A percentile compares a stretch with the other conserved stretches of the same genome.
Conservation (phyloP, 2,329 filamentous ascomycete species). For the Lachnellula suecica region DNA sequence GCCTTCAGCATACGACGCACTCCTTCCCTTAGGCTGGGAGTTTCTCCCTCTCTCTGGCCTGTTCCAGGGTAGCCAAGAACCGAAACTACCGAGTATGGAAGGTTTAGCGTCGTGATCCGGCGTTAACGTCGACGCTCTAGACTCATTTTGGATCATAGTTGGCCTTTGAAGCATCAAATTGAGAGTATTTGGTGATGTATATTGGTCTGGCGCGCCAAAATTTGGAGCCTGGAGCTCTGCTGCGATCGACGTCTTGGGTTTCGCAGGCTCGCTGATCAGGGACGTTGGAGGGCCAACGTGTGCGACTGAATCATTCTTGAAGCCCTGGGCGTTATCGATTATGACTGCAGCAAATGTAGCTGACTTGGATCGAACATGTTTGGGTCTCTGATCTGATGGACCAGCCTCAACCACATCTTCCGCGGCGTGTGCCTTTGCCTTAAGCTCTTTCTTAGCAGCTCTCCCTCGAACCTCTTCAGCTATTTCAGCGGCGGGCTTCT, state of each 20-base stretch:
- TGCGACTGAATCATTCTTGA: constrained; percentile 32
- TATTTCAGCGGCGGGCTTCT: constrained; percentile 53
- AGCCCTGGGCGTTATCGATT: constrained; percentile 36
- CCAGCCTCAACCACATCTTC: constrained; percentile 14
- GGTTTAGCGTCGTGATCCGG: constrained; percentile 15
- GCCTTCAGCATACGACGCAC: constrained; percentile 51
- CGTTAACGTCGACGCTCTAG: constrained; percentile 24
- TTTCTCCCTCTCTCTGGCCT: constrained; percentile 16
- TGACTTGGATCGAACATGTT: constrained; percentile 36
- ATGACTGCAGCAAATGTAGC: constrained; percentile 46
- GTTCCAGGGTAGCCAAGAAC: constrained; percentile 32
- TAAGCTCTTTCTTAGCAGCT: constrained; percentile 36
- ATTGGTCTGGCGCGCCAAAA: constrained; percentile 11
- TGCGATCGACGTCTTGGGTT: constrained; percentile 53
- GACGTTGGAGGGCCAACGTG: constrained; percentile 39
- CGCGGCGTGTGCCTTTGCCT: constrained; percentile 2
- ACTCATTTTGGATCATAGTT: constrained; percentile 26
- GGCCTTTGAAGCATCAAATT: constrained; percentile 23
- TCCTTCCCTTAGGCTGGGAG: constrained; percentile 27
- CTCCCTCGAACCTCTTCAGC: constrained; percentile 54
- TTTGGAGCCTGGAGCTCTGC: constrained; percentile 23
- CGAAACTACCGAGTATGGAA: constrained; percentile 28
- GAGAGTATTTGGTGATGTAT: constrained; percentile 17
- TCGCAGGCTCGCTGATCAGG: constrained; percentile 55
- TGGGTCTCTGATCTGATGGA: constrained; percentile 19